A percentile compares a stretch with the other conserved stretches of the same genome.
phyloP scores from a whole-genome alignment of 345 rosid species.

The Eutrema heterophyllum region DNA sequence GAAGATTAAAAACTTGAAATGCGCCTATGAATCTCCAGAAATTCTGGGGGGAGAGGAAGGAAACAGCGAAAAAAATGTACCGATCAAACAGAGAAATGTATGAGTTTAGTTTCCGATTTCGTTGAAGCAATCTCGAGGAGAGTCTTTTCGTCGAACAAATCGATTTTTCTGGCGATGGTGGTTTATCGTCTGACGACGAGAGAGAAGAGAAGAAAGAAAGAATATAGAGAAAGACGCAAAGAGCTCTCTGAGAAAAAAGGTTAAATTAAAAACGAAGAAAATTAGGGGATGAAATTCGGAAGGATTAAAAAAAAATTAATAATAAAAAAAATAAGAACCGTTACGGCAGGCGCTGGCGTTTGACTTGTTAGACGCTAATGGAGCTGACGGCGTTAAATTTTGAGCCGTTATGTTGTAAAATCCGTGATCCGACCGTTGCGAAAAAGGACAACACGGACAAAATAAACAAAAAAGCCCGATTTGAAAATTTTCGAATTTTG shows the following conservation, averaged over 20 bases:
- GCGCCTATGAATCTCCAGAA: background rate
- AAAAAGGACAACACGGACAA: slow-evolving; percentile 21
- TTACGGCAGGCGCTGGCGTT: slow-evolving; percentile 33
- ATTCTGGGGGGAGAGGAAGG: background rate
- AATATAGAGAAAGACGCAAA: background rate
- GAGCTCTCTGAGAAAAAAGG: background rate
- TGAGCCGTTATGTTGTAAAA: slow-evolving; percentile 26
- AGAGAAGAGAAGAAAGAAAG: background rate
- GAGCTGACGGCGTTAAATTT: slow-evolving; percentile 14
- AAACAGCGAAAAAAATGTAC: slow-evolving; percentile 1
- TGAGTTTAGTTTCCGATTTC: slow-evolving; percentile 14
- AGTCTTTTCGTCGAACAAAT: background rate
- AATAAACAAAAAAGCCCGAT: background rate
- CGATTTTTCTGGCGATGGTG: slow-evolving; percentile 1
- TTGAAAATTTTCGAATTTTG: slow-evolving; percentile 26
- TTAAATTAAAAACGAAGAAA: slow-evolving; percentile 8
- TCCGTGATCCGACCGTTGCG: slow-evolving; percentile 42
- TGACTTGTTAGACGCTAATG: slow-evolving; percentile 19
- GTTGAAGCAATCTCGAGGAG: slow-evolving; percentile 10
- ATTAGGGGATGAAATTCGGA: background rate
- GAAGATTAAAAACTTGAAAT: background rate
- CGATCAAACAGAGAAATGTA: slow-evolving; percentile 7
- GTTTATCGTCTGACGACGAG: slow-evolving; percentile 7
- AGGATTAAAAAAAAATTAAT: background rate
- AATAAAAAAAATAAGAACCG: slow-evolving; percentile 20